Evolutionary conservation across 345 rosid genomes (phyloP).

Genomic region (Ricinus communis): DNA sequence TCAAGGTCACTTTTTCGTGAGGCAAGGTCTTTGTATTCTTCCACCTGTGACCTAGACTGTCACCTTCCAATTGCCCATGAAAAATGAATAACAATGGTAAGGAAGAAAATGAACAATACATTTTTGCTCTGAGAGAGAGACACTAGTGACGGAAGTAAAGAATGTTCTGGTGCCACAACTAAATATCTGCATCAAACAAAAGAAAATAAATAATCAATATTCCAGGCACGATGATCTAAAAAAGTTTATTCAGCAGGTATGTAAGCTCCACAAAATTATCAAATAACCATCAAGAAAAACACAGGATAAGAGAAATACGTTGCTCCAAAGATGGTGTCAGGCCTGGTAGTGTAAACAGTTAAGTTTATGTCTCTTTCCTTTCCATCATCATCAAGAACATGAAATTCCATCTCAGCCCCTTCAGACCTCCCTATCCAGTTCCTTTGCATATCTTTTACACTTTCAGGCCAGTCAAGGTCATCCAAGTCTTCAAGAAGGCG

Average conservation of each 20-base stretch:
- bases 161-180: slow-evolving; percentile 93
- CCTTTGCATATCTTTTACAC: slow-evolving; percentile 87
- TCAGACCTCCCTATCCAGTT: slow-evolving; percentile 97
- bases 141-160: slow-evolving; percentile 51
- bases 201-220: slow-evolving; percentile 14
- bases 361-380: slow-evolving; percentile 52
- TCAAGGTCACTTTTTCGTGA: slow-evolving; percentile 88
- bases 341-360: slow-evolving; percentile 80
- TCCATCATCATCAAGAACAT: slow-evolving; percentile 53
- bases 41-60: slow-evolving; percentile 52
- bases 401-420: slow-evolving; percentile 77
- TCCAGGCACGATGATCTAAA: slow-evolving; percentile 13
- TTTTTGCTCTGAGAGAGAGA: slow-evolving; percentile 46
- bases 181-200: slow-evolving; percentile 58
- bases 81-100: slow-evolving; percentile 2
- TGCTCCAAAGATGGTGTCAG: slow-evolving; percentile 93
- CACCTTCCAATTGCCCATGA: slow-evolving; percentile 4
- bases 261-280: not conserved
- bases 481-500: slow-evolving; percentile 90
- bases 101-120: slow-evolving; percentile 38
- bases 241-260: too few species aligned
- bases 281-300: slow-evolving; percentile 9
- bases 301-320: slow-evolving; percentile 47
- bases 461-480: slow-evolving; percentile 95
- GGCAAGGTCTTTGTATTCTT: slow-evolving; percentile 75